These are phyloP conservation scores for Hygrophorus pudorinus DNA, from an alignment of 768 basidiomycete genomes.

Conservation along the genomic window DNA sequence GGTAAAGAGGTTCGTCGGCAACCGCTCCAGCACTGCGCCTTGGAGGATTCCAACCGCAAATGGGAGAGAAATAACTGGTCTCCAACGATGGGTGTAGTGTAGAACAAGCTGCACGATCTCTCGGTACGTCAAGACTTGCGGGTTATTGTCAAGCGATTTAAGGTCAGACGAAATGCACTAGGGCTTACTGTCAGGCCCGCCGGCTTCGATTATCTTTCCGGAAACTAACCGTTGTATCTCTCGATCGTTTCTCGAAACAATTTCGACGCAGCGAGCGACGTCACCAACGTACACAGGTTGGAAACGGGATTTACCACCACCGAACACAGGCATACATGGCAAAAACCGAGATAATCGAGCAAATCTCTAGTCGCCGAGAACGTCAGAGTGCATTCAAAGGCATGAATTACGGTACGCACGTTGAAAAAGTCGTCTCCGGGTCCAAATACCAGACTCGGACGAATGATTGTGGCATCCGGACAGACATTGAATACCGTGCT, in stretches of 20 bases:
- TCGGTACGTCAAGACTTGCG: constrained; percentile 52
- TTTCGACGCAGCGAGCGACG: constrained; percentile 50
- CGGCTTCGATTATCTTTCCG: constrained; percentile 41
- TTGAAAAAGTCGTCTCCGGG: constrained; percentile 70
- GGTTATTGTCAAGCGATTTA: not conserved
- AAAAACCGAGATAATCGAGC: constrained; percentile 47
- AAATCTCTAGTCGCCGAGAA: constrained; percentile 37
- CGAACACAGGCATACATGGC: constrained; percentile 71
- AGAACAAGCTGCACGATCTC: constrained; percentile 60
- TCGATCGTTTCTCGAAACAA: constrained; percentile 37
- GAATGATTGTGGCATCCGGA: constrained; percentile 48
- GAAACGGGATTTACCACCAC: constrained; percentile 53
- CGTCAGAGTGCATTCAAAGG: not conserved
- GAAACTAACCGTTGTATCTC: constrained; percentile 32
- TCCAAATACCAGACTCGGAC: constrained; percentile 69
- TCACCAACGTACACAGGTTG: constrained; percentile 71
- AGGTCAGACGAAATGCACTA: not conserved
- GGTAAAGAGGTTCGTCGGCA: constrained; percentile 59
- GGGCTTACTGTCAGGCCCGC: constrained; percentile 25
- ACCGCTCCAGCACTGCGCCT: constrained; percentile 49
- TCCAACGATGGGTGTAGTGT: constrained; percentile 36
- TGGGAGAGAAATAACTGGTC: constrained; percentile 57
- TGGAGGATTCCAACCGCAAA: constrained; percentile 55
- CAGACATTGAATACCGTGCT: constrained; percentile 35
- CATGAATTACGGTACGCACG: constrained; percentile 25